Evolutionary conservation across 2,329 filamentous ascomycete species (phyloP).

Genomic region (Pleomassaria siparia): DNA sequence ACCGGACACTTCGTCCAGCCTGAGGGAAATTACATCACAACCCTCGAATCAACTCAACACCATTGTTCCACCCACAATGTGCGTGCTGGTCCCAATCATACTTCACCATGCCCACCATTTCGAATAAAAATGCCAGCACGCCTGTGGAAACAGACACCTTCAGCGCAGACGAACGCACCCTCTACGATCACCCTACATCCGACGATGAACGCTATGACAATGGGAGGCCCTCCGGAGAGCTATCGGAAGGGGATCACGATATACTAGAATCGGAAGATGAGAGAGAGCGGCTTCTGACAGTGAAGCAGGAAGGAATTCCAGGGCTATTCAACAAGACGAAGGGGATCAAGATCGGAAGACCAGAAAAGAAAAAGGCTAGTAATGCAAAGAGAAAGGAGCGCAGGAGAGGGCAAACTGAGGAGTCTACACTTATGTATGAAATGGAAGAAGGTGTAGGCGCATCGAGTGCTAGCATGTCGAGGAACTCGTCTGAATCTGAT

Average conservation of each 20-base stretch:
- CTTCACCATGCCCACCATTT: constrained; percentile 23
- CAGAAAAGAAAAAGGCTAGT: constrained; percentile 20
- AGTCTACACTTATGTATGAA: constrained; percentile 81
- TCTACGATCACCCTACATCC: constrained; percentile 29
- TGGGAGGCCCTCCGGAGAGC: constrained; percentile 38
- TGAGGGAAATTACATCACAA: neutral
- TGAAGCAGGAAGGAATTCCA: constrained; percentile 26
- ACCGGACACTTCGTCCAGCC: neutral
- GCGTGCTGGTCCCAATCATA: constrained; percentile 2
- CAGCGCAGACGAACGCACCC: constrained; percentile 33
- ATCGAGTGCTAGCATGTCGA: constrained; percentile 50
- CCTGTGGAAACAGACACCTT: constrained; percentile 21
- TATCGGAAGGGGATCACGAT: constrained; percentile 40
- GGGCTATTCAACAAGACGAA: constrained; percentile 29
- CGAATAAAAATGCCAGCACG: constrained; percentile 17
- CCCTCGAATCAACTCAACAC: neutral
- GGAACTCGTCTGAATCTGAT: constrained; percentile 49
- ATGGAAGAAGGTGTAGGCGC: constrained; percentile 80
- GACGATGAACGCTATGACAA: constrained; percentile 34
- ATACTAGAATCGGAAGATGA: constrained; percentile 51
- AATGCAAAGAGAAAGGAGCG: constrained; percentile 27
- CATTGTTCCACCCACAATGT: constrained; percentile 17
- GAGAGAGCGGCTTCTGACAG: constrained; percentile 44
- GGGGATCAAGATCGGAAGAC: constrained; percentile 34
- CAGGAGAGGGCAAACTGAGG: constrained; percentile 56